A percentile compares a stretch with the other conserved stretches of the same genome.
Conservation (phyloP, 805 yeast genomes). For the Myxozyma melibiosi region DNA sequence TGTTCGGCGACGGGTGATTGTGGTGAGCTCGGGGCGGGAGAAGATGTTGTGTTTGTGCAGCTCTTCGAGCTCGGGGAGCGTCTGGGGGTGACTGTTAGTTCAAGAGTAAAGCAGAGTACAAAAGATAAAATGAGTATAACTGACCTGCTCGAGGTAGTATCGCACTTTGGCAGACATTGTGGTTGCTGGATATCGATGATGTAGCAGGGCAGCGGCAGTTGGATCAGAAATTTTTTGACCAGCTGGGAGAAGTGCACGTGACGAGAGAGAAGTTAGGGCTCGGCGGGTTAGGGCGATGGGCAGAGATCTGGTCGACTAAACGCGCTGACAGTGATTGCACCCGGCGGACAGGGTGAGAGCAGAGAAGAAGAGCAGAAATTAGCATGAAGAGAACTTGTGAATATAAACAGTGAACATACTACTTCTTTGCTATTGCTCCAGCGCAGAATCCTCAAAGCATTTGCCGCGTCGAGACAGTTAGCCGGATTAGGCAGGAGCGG, state of each 20-base stretch:
- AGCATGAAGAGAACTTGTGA: not conserved
- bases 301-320: too few relatives aligned
- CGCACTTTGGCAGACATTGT: slow-evolving; percentile 58
- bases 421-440: too few relatives aligned
- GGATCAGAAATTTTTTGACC: too few relatives aligned
- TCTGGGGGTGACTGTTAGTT: slow-evolving; percentile 42
- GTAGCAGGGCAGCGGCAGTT: too few relatives aligned
- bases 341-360: not conserved
- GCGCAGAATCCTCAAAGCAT: not conserved
- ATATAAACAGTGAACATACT: too few relatives aligned
- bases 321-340: not conserved
- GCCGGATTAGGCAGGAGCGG: not conserved
- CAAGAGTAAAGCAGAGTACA: too few relatives aligned
- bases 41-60: slow-evolving; percentile 78
- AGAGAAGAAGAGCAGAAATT: not conserved
- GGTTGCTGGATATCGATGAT: too few relatives aligned
- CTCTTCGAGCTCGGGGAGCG: slow-evolving; percentile 92
- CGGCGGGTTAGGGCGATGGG: slow-evolving; percentile 12
- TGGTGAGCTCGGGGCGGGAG: slow-evolving; percentile 71
- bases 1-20: slow-evolving; percentile 88
- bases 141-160: slow-evolving; percentile 55
- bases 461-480: not conserved
- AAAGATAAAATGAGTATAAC: slow-evolving; percentile 6
- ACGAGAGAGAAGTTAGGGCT: too few relatives aligned
- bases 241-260: too few relatives aligned